A percentile compares a stretch with the other conserved stretches of the same genome.
These are phyloP conservation scores for Plantago coronopus DNA, from an alignment of 305 asterid species.

Conservation along the genomic window DNA sequence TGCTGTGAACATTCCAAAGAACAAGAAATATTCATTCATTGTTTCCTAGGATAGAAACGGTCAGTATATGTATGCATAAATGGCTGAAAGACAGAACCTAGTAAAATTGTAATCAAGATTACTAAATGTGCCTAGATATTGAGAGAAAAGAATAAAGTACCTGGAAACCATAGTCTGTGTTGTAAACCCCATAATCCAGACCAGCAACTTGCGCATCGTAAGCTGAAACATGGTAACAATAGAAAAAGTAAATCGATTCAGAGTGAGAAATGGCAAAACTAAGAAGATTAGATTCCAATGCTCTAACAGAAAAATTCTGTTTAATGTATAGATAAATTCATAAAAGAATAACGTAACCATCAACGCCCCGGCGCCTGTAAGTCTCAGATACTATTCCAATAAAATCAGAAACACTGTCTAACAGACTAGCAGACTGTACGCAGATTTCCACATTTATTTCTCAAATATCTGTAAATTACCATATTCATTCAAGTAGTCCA, in stretches of 20 bases:
- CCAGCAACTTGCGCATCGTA: slow-evolving; percentile 98
- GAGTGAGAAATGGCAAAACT: slow-evolving; percentile 6
- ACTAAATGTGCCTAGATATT: neutral
- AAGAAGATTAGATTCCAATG: slow-evolving; percentile 15
- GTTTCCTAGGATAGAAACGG: neutral
- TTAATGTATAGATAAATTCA: slow-evolving; percentile 13
- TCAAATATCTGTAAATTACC: slow-evolving; percentile 44
- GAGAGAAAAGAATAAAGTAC: slow-evolving; percentile 32
- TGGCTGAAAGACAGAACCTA: too few species aligned
- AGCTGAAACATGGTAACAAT: slow-evolving; percentile 50
- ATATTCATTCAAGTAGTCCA: slow-evolving; percentile 93
- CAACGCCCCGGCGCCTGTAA: too few species aligned
- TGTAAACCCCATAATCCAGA: slow-evolving; percentile 67
- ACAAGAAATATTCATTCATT: neutral
- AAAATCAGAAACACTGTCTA: neutral
- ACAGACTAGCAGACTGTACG: neutral
- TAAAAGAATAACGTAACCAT: neutral
- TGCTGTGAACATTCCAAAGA: neutral
- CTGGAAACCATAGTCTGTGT: slow-evolving; percentile 75
- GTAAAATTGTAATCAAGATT: neutral
- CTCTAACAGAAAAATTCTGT: neutral
- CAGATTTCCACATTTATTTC: slow-evolving; percentile 19
- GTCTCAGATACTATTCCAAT: neutral
- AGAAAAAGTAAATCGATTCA: slow-evolving; percentile 6
- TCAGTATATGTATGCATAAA: neutral